Percentiles rank a stretch among this genome's conserved stretches.
Evolutionary conservation across 2,329 filamentous ascomycete species (phyloP).

Genomic region (Clonostachys sp.): DNA sequence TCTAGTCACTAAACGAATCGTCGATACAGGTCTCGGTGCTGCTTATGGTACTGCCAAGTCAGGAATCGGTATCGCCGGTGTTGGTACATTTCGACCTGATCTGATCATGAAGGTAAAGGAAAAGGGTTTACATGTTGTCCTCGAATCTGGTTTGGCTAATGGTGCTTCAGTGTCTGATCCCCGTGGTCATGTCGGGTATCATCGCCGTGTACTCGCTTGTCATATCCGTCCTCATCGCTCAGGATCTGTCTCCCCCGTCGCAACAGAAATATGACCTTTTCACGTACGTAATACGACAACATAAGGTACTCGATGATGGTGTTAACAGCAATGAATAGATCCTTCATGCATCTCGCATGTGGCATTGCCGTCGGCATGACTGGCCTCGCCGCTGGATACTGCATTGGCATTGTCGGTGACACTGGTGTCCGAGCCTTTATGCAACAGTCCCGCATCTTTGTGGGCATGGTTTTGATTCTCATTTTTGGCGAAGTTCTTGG

Average conservation of each 20-base stretch:
- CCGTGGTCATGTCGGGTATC: slow-evolving; percentile 98
- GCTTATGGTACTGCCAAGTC: slow-evolving; percentile 87
- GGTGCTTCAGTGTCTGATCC: slow-evolving; percentile 66
- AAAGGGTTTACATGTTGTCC: background rate
- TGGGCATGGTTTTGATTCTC: slow-evolving; percentile 96
- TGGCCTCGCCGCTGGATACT: slow-evolving; percentile 90
- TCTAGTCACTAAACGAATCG: slow-evolving; percentile 3
- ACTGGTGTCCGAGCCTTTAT: slow-evolving; percentile 92
- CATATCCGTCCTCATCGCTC: slow-evolving; percentile 91
- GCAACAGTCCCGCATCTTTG: slow-evolving; percentile 92
- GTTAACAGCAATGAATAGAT: slow-evolving; percentile 40
- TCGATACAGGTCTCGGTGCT: slow-evolving; percentile 56
- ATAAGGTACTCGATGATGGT: background rate
- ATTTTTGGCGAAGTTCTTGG: slow-evolving; percentile 98
- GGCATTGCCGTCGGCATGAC: slow-evolving; percentile 89
- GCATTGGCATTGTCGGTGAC: slow-evolving; percentile 94
- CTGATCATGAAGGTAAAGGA: slow-evolving; percentile 79
- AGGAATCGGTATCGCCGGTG: slow-evolving; percentile 81
- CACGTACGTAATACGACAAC: slow-evolving; percentile 47
- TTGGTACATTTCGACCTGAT: slow-evolving; percentile 80
- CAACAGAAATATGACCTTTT: slow-evolving; percentile 75
- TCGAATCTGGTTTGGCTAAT: slow-evolving; percentile 5
- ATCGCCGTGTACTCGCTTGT: slow-evolving; percentile 97
- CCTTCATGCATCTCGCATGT: slow-evolving; percentile 89
- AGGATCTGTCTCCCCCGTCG: slow-evolving; percentile 72